Evolutionary conservation across 352 stramenopile species (phyloP), one percentile per base, ranked within the genome.

Genomic region (Pythium rhizo-oryzae): DNA sequence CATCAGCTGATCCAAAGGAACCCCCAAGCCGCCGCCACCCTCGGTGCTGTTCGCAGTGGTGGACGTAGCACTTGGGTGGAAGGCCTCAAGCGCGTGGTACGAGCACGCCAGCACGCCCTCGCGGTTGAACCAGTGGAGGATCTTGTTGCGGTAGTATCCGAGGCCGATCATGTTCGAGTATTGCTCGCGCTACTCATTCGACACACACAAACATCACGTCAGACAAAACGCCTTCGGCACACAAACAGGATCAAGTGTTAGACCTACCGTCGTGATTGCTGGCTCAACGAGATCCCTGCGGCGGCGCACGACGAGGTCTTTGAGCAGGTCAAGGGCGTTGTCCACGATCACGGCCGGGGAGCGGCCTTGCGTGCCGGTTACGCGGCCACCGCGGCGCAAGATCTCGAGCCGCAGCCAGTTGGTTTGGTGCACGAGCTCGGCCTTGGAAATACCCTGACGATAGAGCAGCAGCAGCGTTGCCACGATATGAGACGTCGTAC

Each of bases 71-170:
- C 25, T 60, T 46, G 58, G 43, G 8, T 82, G 80, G 61, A 81
- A 86, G 12, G 71, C 78, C 23, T 84, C 72, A 12, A 93, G 63
- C 25, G 86, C 84, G 67, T 92, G 82, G 56, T 84, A 93, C 4
- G 86, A 84, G 70, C 84, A 92, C 15, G 86, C 84, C 21, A 93
- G 24, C n/a, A 93, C 82, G 49, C 85, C 87, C 56, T 96, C 87
- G 19, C 71, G 74, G 71, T 89, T 87, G 68, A 96, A 96, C 87
- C 85, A 93, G 72, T 96, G 87, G 59, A 96, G 66, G 21, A 96
- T 68, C 66, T 96, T 96, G 72, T 96, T 96, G 70, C 87, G 84
- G 74, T 96, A 96, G 68, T 93, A 93, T 13, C 87, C 87, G 2
- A 96, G 74, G 4, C 85, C 85, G 65, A 96, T 93, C 82, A 94